Base-by-base conservation (phyloP, 352 stramenopile species). In the Phytophthora sansomeana region DNA sequence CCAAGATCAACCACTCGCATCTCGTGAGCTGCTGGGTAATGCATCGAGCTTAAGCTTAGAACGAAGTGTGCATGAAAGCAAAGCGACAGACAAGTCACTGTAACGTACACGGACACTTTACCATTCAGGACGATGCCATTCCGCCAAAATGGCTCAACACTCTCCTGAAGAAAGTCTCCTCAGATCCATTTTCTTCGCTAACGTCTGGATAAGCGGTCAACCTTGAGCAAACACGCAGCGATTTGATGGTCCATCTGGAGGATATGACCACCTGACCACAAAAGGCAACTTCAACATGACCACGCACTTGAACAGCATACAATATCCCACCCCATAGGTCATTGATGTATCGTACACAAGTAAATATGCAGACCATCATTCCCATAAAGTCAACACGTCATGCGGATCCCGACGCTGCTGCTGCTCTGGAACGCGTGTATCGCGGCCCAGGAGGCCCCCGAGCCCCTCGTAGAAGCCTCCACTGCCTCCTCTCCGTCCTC, bases 361-460 rank as follows among this genome's bases (percentile, higher is more conserved):
- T 21, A 39, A 11, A 46, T 30, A 42, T 53, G 6, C 33, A 28
- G 13, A 38, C 13, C 13, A 14, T 38, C 7, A 9, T 14, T 13
- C 30, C 28, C 41, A 54, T 44, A 42, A 32, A 26, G 2, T 39
- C n/a, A 53, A 30, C 17, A 66, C 39, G 24, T 54, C 11, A 72
- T 72, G 63, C 33, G 42, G 6, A 26, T 67, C 28, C 2, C 32
- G 11, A 43, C 42, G 10, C 48, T 46, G 6, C 36, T 68, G 47
- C 35, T 69, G 51, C 43, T 73, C 6, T 16, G 42, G 28, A 28
- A 6, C 19, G 41, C 41, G 14, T 47, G 46, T 47, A 30, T 19
- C 6, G 32, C 47, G 4, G 55, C 66, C 14, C 52, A 70, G 19
- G 60, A 74, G 41, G 32, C 5, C 3, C 19, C 49, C 11, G 28